Base-by-base conservation (phyloP, 768 basidiomycete species). In the Tricholoma bakamatsutake region DNA sequence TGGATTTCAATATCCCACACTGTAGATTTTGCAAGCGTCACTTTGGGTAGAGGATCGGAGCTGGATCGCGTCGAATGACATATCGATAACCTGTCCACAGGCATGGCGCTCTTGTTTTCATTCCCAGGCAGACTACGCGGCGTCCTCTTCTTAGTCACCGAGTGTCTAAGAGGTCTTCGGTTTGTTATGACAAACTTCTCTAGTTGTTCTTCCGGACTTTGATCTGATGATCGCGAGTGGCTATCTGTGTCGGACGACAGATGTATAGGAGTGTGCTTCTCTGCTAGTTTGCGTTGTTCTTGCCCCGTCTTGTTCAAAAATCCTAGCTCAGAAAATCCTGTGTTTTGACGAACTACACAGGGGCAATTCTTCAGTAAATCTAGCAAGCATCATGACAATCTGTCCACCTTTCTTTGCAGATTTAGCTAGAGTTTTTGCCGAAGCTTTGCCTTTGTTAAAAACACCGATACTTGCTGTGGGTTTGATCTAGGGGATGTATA, bases 401-500 rank as follows among this genome's bases (percentile, higher is more conserved):
- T 17, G 28, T 30, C 27, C 46, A 48, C 74, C 67, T 67, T 64
- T 68, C 55, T 66, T 69, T 51, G 54, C 54, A 43, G 17, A 24
- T 51, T 55, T 61, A 54, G 64, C 60, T 57, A 10, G 63, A 54
- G 75, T 68, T 55, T 74, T 77, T 5, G 63, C 62, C 0, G 87
- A 88, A 13, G 84, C 81, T 61, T 76, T 86, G 1, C 87, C 87
- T 67, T 81, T 85, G 59, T 72, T 77, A 59, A 87, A 87, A 1
- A 87, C 81, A 1, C 87, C 87, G 27, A 75, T 60, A 5, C 15
- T 28, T 50, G 21, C 6, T 33, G 50, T 8, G 30, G 39, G 11
- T 27, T 48, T 55, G 50, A 35, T 21, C 45, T 34, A 2, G 11
- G 18, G 34, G 24, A 42, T 43, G 15, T 18, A 37, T 51, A 37